Conservation (phyloP, 495 filamentous ascomycete genomes). For the Hypomontagnella monticulosa region DNA sequence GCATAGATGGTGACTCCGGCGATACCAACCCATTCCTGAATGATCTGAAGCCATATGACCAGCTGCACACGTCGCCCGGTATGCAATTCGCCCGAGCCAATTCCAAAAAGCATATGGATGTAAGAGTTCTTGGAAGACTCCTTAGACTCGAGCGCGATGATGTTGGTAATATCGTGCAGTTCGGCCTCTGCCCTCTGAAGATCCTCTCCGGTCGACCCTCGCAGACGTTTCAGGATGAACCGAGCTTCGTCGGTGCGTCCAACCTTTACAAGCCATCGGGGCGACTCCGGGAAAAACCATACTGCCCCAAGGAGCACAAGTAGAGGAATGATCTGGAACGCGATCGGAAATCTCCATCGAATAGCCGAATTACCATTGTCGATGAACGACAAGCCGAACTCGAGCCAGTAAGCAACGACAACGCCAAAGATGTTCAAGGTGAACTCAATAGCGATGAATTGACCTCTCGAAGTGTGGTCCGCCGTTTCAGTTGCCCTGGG, state of each 20-base stretch:
- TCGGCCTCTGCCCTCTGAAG: constrained; percentile 65
- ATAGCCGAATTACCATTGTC: constrained; percentile 64
- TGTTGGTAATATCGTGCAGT: constrained; percentile 69
- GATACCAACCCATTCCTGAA: constrained; percentile 80
- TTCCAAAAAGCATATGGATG: constrained; percentile 70
- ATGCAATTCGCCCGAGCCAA: constrained; percentile 69
- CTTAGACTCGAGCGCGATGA: constrained; percentile 61
- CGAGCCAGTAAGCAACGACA: constrained; percentile 77
- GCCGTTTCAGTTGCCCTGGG: constrained; percentile 69
- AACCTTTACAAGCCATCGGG: constrained; percentile 71
- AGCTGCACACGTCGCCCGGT: constrained; percentile 73
- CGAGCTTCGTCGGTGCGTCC: constrained; percentile 69
- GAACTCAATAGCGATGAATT: constrained; percentile 78
- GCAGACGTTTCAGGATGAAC: constrained; percentile 68
- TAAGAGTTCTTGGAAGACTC: constrained; percentile 65
- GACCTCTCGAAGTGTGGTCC: constrained; percentile 72
- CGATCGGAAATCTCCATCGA: constrained; percentile 75
- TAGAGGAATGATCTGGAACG: constrained; percentile 74
- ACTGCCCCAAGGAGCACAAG: constrained; percentile 60
- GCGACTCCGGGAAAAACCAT: constrained; percentile 74
- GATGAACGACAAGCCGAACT: constrained; percentile 68
- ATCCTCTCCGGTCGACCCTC: constrained; percentile 66
- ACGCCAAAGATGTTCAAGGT: constrained; percentile 79
- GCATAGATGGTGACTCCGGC: constrained; percentile 74
- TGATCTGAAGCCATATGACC: constrained; percentile 76